phyloP scores from a whole-genome alignment of 2,329 filamentous ascomycete species.

The Rhinocladiella similis region DNA sequence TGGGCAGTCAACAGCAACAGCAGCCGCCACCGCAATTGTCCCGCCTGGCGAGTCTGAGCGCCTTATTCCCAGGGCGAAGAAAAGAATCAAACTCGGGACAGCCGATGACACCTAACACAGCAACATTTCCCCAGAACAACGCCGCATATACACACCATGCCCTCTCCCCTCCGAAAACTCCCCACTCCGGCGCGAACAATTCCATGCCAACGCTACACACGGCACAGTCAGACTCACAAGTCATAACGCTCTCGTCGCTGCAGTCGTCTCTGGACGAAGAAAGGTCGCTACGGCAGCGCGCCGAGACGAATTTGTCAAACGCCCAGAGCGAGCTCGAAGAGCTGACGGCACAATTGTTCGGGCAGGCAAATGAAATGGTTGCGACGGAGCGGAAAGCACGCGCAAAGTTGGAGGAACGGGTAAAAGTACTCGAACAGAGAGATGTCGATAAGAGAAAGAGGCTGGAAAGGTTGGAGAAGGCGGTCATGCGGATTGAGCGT shows the following conservation, averaged over 20 bases:
- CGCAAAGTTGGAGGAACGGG: slow-evolving; percentile 51
- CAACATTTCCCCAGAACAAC: slow-evolving; percentile 33
- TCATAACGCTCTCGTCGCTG: slow-evolving; percentile 44
- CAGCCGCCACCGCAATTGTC: slow-evolving; percentile 30
- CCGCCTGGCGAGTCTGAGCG: slow-evolving; percentile 28
- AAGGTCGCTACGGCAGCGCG: slow-evolving; percentile 55
- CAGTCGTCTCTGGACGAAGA: slow-evolving; percentile 57
- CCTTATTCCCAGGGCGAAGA: slow-evolving; percentile 30
- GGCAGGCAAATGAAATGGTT: slow-evolving; percentile 68
- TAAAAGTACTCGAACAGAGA: slow-evolving; percentile 46
- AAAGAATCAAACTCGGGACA: slow-evolving; percentile 12
- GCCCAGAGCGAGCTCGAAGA: slow-evolving; percentile 62
- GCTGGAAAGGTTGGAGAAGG: slow-evolving; percentile 56
- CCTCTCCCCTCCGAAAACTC: slow-evolving; percentile 29
- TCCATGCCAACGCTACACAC: slow-evolving; percentile 15
- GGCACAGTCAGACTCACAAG: slow-evolving; percentile 12
- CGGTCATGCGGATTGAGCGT: slow-evolving; percentile 57
- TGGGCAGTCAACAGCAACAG: slow-evolving; percentile 8
- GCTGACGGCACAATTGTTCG: slow-evolving; percentile 60
- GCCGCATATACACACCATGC: slow-evolving; percentile 12
- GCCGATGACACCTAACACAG: slow-evolving; percentile 43
- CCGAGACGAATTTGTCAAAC: slow-evolving; percentile 56
- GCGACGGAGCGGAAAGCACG: slow-evolving; percentile 61
- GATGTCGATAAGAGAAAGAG: slow-evolving; percentile 53
- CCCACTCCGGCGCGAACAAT: slow-evolving; percentile 29